Percentiles rank a stretch among this genome's conserved stretches.
phyloP scores from a whole-genome alignment of 2,329 filamentous ascomycete species.

The Furcasterigmium furcatum region DNA sequence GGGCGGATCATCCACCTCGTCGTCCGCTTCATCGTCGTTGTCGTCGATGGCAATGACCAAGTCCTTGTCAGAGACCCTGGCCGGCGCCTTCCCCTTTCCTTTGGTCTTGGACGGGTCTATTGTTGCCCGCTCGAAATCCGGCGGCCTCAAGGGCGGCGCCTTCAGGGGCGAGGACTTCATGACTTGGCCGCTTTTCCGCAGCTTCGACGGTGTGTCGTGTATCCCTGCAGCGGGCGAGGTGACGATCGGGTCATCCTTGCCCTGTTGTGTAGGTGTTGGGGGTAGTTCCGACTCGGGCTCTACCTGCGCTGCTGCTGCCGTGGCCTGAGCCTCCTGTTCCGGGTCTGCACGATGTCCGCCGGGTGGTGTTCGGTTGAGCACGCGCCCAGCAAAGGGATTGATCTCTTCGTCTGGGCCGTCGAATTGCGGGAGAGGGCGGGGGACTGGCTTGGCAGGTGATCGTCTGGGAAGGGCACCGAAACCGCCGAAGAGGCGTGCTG shows the following conservation, averaged over 20 bases:
- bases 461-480: constrained; percentile 32
- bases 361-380: constrained; percentile 30
- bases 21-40: not conserved
- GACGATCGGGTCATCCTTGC: constrained; percentile 47
- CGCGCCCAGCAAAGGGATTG: constrained; percentile 35
- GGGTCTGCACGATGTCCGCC: constrained; percentile 11
- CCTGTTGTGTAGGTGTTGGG: constrained; percentile 48
- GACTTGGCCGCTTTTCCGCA: constrained; percentile 30
- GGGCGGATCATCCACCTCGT: not conserved
- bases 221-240: constrained; percentile 57
- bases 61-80: not conserved
- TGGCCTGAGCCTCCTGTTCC: not conserved
- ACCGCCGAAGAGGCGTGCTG: constrained; percentile 18
- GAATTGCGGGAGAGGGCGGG: constrained; percentile 43
- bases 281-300: constrained; percentile 59
- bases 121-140: constrained; percentile 7
- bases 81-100: constrained; percentile 9
- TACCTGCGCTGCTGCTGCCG: not conserved
- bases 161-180: constrained; percentile 49
- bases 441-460: constrained; percentile 37
- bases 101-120: constrained; percentile 11
- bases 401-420: constrained; percentile 36
- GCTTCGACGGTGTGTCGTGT: constrained; percentile 54
- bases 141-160: constrained; percentile 30
- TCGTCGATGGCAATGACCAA: not conserved